These are phyloP conservation scores for Gastrolobium villosum DNA, from an alignment of 306 rosid genomes.

Conservation along the genomic window DNA sequence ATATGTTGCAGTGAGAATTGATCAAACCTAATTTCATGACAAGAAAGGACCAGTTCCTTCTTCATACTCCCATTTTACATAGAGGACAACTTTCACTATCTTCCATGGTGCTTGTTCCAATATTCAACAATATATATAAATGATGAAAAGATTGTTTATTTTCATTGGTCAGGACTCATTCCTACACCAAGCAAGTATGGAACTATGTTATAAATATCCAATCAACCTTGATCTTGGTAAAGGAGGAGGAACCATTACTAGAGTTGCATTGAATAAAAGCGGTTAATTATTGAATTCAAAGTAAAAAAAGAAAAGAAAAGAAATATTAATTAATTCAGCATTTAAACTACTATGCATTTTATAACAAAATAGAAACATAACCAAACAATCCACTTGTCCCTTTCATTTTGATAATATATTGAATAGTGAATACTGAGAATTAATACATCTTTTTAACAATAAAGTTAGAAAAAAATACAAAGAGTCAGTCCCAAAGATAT, in stretches of 20 bases:
- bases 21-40: neutral
- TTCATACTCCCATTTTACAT: neutral
- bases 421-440: neutral
- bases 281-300: neutral
- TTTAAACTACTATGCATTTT: neutral
- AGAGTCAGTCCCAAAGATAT: neutral
- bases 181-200: neutral
- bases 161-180: neutral
- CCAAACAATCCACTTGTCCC: slow-evolving; percentile 5
- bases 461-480: neutral
- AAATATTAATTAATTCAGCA: neutral
- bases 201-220: neutral
- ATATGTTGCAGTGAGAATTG: neutral
- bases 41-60: slow-evolving; percentile 2
- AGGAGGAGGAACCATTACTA: neutral
- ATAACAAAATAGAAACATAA: neutral
- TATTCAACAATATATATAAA: neutral
- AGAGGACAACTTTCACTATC: neutral
- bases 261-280: neutral
- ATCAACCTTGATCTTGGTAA: neutral
- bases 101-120: neutral
- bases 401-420: neutral
- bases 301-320: neutral
- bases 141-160: neutral
- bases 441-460: neutral